phyloP scores from a whole-genome alignment of 805 yeast genomes.

The Sugiyamaella smithiae region DNA sequence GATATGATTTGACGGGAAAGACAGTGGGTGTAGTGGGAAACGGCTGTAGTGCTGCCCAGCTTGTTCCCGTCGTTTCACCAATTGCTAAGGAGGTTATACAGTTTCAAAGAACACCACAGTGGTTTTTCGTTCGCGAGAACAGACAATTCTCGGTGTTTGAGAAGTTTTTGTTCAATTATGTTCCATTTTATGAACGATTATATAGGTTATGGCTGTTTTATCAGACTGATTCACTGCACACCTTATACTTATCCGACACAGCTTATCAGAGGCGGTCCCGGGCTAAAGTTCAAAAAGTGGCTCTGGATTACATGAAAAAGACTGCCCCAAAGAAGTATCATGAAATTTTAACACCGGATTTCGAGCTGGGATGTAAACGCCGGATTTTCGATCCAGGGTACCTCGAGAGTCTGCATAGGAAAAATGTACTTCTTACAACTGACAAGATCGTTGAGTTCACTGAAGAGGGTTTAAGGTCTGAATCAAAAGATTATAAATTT shows the following conservation, averaged over 20 bases:
- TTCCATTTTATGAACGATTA: conserved; percentile 11
- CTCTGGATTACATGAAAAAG: conserved; percentile 13
- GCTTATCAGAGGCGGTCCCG: conserved; percentile 8
- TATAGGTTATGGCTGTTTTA: conserved; percentile 12
- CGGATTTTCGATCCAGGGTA: conserved; percentile 21
- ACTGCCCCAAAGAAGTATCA: conserved; percentile 21
- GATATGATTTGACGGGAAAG: conserved; percentile 26
- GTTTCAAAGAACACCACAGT: conserved; percentile 23
- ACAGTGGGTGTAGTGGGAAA: conserved; percentile 23
- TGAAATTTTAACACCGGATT: conserved; percentile 17
- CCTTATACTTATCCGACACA: conserved; percentile 13
- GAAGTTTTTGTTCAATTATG: conserved; percentile 14
- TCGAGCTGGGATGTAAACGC: conserved; percentile 20
- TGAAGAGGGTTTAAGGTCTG: neutral
- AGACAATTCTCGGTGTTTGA: conserved; percentile 10
- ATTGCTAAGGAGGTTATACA: conserved; percentile 12
- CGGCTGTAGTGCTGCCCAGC: conserved; percentile 24
- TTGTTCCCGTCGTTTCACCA: conserved; percentile 19
- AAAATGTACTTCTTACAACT: conserved; percentile 13
- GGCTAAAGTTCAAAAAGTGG: conserved; percentile 7
- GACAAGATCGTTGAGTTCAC: conserved; percentile 17
- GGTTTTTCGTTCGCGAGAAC: conserved; percentile 19
- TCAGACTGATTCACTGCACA: conserved; percentile 16
- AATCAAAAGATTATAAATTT: conserved; percentile 3
- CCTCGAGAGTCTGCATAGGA: conserved; percentile 13